Evolutionary conservation across 768 basidiomycete species (phyloP).

Genomic region (Auriscalpium orientale): DNA sequence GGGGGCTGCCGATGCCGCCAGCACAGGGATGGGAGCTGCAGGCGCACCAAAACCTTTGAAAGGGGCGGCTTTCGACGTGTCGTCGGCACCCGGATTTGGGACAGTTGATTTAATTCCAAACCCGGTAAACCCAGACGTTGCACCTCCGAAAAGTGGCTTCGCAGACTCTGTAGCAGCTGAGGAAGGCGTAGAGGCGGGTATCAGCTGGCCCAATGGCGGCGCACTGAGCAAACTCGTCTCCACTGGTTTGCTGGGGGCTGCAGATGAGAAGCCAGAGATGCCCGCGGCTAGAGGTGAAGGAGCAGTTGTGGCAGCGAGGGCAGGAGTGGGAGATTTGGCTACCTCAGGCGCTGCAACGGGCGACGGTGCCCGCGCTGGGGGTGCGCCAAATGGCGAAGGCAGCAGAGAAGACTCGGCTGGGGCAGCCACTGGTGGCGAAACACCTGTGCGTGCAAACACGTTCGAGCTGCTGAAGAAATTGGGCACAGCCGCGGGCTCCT

Average conservation of each 20-base stretch:
- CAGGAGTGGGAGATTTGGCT: neutral
- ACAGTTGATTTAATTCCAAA: neutral
- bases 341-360: too few relatives aligned
- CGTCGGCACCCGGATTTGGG: neutral
- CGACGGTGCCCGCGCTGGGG: too few relatives aligned
- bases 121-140: neutral
- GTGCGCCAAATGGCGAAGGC: neutral
- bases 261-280: neutral
- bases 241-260: neutral
- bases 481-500: constrained; percentile 32
- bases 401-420: constrained; percentile 6
- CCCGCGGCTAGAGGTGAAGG: neutral
- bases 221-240: neutral
- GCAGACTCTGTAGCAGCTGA: neutral
- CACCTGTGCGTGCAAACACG: constrained; percentile 25
- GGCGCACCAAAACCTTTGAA: too few relatives aligned
- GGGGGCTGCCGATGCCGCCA: neutral
- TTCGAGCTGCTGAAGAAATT: constrained; percentile 59
- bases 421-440: constrained; percentile 15
- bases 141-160: neutral
- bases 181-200: neutral
- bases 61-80: too few relatives aligned
- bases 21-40: neutral
- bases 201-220: neutral
- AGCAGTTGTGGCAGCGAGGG: neutral